phyloP scores from a whole-genome alignment of 805 yeast species.

The Ogataea sp. region DNA sequence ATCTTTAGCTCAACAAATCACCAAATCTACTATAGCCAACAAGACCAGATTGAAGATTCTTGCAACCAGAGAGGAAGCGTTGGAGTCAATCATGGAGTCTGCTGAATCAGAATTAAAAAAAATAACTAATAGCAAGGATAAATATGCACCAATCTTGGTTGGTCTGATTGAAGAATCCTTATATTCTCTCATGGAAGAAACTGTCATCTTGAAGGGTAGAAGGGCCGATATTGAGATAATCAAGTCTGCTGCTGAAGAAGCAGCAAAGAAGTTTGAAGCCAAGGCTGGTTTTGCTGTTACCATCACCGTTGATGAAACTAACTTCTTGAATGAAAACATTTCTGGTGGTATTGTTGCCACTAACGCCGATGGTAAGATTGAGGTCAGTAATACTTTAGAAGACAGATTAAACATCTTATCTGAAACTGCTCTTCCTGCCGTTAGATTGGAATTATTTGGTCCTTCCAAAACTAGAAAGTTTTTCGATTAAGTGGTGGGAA shows the following conservation, averaged over 20 bases:
- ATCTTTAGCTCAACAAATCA: conserved; percentile 86
- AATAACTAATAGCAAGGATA: conserved; percentile 42
- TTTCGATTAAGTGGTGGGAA: conserved; percentile 81
- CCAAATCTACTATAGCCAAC: conserved; percentile 91
- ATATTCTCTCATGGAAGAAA: conserved; percentile 64
- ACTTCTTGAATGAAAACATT: conserved; percentile 50
- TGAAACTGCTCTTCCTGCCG: conserved; percentile 84
- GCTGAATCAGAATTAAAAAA: conserved; percentile 57
- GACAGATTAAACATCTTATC: conserved; percentile 83
- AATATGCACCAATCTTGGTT: conserved; percentile 62
- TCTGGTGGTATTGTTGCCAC: conserved; percentile 83
- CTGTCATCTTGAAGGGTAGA: conserved; percentile 58
- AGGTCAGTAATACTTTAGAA: conserved; percentile 86
- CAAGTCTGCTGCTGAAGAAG: conserved; percentile 52
- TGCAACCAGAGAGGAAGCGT: conserved; percentile 74
- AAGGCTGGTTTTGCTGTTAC: conserved; percentile 51
- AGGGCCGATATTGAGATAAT: conserved; percentile 55
- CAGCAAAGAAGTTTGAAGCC: conserved; percentile 55
- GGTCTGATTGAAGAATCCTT: conserved; percentile 77
- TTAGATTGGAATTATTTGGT: conserved; percentile 85
- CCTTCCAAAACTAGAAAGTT: conserved; percentile 81
- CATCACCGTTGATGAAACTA: conserved; percentile 46
- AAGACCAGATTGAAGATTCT: conserved; percentile 89
- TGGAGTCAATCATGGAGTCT: conserved; percentile 64
- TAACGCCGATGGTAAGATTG: conserved; percentile 73